These are phyloP conservation scores for Clarkia xantiana DNA, from an alignment of 345 rosid species.

Conservation along the genomic window DNA sequence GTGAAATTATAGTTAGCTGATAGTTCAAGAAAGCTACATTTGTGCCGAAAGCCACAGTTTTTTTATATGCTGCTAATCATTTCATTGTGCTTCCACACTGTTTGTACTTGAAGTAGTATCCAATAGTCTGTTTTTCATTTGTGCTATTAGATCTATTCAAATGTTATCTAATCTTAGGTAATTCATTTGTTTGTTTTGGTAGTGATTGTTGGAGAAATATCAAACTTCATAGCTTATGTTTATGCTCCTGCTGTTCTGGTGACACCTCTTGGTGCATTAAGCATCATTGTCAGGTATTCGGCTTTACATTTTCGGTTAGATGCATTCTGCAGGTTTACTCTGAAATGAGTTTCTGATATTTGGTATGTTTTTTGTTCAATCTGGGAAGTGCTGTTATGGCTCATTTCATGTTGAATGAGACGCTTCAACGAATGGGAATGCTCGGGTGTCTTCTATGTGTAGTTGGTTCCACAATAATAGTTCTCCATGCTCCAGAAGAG, in stretches of 20 bases:
- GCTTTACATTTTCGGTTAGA: neutral
- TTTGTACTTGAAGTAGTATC: too few species aligned
- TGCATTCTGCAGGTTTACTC: neutral
- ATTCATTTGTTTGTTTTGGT: conserved; percentile 7
- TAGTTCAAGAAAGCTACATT: too few species aligned
- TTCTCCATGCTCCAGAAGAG: conserved; percentile 61
- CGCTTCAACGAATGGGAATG: conserved; percentile 55
- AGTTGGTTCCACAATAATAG: conserved; percentile 58
- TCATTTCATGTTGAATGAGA: conserved; percentile 56
- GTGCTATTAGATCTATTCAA: neutral
- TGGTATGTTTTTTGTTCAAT: neutral
- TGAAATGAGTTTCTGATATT: conserved; percentile 9
- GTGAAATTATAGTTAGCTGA: too few species aligned
- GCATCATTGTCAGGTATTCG: conserved; percentile 57
- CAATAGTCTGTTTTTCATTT: too few species aligned
- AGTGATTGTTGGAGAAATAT: conserved; percentile 70
- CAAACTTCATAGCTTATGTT: conserved; percentile 55
- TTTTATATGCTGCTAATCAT: too few species aligned
- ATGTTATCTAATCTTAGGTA: neutral
- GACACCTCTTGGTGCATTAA: conserved; percentile 63
- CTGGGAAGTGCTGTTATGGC: conserved; percentile 57
- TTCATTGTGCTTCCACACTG: too few species aligned
- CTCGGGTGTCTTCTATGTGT: conserved; percentile 65
- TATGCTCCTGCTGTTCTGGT: conserved; percentile 80
- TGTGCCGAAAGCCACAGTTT: too few species aligned